These are phyloP conservation scores for Thelephora aurantiotincta DNA, from an alignment of 768 basidiomycete species.

Conservation along the genomic window DNA sequence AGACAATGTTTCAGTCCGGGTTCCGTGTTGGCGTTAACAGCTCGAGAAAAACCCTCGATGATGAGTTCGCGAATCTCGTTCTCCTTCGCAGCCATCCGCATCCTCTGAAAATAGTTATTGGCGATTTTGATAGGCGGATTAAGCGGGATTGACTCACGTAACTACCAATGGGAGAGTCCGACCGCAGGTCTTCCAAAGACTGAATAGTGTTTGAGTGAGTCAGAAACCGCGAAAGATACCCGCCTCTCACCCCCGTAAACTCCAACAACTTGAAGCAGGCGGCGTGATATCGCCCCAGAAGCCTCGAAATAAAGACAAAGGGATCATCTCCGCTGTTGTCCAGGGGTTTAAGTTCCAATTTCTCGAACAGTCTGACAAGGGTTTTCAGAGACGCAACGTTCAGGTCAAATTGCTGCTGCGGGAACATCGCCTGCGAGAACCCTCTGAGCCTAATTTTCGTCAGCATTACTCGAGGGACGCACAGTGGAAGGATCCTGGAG, in stretches of 20 bases:
- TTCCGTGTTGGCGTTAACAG: slow-evolving; percentile 76
- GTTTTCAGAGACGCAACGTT: slow-evolving; percentile 66
- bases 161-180: no score
- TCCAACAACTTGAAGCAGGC: slow-evolving; percentile 51
- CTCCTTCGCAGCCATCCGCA: slow-evolving; percentile 13
- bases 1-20: slow-evolving; percentile 84
- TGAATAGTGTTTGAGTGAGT: slow-evolving; percentile 5
- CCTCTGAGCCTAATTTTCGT: neutral
- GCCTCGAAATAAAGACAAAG: slow-evolving; percentile 54
- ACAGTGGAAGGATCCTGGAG: slow-evolving; percentile 41
- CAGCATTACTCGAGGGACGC: slow-evolving; percentile 11
- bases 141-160: no score
- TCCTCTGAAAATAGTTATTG: neutral
- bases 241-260: neutral
- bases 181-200: slow-evolving; percentile 15
- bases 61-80: slow-evolving; percentile 57
- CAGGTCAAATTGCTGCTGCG: slow-evolving; percentile 40
- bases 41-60: slow-evolving; percentile 66
- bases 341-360: slow-evolving; percentile 47
- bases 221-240: neutral
- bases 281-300: slow-evolving; percentile 68
- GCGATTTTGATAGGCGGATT: no score
- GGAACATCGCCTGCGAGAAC: slow-evolving; percentile 20
- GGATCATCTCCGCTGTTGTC: slow-evolving; percentile 50
- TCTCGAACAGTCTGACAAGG: slow-evolving; percentile 60